Evolutionary conservation across 2,329 filamentous ascomycete species (phyloP), one percentile per base, ranked within the genome.

Genomic region (Aspergillus aculeatus): DNA sequence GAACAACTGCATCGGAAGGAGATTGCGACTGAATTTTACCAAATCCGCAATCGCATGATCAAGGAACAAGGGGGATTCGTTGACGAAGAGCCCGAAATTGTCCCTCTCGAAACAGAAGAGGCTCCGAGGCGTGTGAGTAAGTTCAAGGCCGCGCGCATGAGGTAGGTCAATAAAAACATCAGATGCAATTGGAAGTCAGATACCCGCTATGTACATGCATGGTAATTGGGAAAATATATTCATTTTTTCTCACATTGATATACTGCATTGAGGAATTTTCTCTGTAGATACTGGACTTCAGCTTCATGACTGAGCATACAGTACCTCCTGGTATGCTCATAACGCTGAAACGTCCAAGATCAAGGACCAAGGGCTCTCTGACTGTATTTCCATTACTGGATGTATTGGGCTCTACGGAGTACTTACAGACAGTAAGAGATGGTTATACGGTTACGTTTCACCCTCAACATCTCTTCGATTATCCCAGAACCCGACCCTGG

Each of bases 1-100:
- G 85, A 89, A 5, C 82, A 86, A 21, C 79, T 93, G 31, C 81
- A 94, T 54, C 84, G 89, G 56, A 87, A 90, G 63, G 89, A 96
- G 73, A 87, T 96, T 14, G 88, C 90, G 7, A 85, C 86, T 41
- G 90, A 96, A 71, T 96, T 96, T 74, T 89, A 96, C 73, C 87
- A 86, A 49, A 82, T 91, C 74, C 89, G 94, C 21, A 96, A 93
- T 72, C 86, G 85, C 69, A 88, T 96, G 76, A 92, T 97, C 56
- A 86, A 92, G 66, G 84, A 87, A 67, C 86, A 95, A 68, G 92
- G 92, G 54, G 92, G 92, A 3, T 96, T 96, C 73, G 78, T 89
- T 68, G 84, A 92, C 66, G 86, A 90, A 60, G 87, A 91, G 61
- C 82, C 85, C 55, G 84, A 82, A 50, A 84, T 87, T 50, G 83